Conservation (phyloP, 345 rosid genomes). For the Eucalyptus virginea region DNA sequence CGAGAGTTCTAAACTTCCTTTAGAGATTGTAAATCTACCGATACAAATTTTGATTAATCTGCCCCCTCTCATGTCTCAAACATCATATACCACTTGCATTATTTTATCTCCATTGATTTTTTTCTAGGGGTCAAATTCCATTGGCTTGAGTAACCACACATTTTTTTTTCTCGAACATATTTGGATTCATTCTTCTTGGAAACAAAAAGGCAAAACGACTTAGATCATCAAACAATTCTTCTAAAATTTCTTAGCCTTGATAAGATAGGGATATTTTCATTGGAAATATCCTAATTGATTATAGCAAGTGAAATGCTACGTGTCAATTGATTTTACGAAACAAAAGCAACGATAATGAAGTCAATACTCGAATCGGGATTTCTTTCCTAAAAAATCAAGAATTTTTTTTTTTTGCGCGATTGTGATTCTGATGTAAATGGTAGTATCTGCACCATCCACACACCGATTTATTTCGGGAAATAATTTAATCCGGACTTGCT, state of each 20-base stretch:
- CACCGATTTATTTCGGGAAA: too few relatives aligned
- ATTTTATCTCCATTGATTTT: neutral
- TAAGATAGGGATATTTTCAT: neutral
- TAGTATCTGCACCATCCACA: too few relatives aligned
- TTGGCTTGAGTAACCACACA: neutral
- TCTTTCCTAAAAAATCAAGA: too few relatives aligned
- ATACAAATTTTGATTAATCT: neutral
- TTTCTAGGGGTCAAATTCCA: neutral
- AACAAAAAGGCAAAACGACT: neutral
- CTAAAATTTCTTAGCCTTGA: neutral
- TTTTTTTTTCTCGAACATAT: too few relatives aligned
- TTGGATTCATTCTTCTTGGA: neutral
- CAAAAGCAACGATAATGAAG: rapidly evolving
- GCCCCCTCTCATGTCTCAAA: neutral
- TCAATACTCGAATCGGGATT: neutral
- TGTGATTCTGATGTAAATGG: too few relatives aligned
- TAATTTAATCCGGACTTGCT: too few relatives aligned
- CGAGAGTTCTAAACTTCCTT: neutral
- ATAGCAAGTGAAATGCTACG: neutral
- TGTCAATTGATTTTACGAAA: neutral
- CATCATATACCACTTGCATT: neutral
- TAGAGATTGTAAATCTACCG: rapidly evolving
- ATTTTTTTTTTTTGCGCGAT: too few relatives aligned
- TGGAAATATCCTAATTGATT: rapidly evolving
- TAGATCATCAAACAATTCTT: neutral